A percentile compares a stretch with the other conserved stretches of the same genome.
Conservation (phyloP, 1,284 basidiomycete genomes). For the Puccinia horiana region DNA sequence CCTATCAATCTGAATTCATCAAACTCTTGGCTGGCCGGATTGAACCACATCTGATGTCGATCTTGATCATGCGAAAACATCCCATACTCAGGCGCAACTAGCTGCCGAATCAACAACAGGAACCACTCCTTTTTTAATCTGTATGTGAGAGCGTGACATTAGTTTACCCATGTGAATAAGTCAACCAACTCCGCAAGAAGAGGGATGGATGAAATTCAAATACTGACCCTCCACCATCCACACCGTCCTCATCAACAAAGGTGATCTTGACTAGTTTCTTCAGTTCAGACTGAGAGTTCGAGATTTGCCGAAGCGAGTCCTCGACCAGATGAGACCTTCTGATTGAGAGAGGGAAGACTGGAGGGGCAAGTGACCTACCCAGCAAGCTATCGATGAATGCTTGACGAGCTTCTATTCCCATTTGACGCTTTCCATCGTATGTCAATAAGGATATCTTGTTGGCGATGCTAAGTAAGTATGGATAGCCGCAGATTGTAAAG, state of each 20-base stretch:
- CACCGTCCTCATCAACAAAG: constrained; percentile 55
- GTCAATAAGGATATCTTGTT: constrained; percentile 53
- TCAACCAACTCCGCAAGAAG: background rate
- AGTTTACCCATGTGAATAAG: background rate
- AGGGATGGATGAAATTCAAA: background rate
- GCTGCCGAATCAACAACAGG: constrained; percentile 53
- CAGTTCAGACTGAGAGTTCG: constrained; percentile 48
- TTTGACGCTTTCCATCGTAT: constrained; percentile 53
- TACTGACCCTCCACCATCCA: constrained; percentile 53
- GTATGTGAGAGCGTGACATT: background rate
- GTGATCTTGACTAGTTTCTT: constrained; percentile 53
- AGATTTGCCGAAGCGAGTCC: constrained; percentile 53
- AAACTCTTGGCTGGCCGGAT: constrained; percentile 53
- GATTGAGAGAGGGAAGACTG: constrained; percentile 52
- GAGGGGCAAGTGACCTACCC: constrained; percentile 48
- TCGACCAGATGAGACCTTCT: constrained; percentile 53
- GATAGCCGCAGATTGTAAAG: constrained; percentile 55
- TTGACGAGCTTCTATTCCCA: constrained; percentile 51
- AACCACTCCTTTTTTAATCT: constrained; percentile 56
- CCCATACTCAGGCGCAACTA: constrained; percentile 53
- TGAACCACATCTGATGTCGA: constrained; percentile 54
- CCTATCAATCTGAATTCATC: constrained; percentile 55
- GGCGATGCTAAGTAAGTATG: constrained; percentile 54
- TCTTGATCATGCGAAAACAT: constrained; percentile 54
- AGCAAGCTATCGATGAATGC: constrained; percentile 51